phyloP scores from a whole-genome alignment of 352 stramenopile species.

The Phytophthora macrochlamydospora region DNA sequence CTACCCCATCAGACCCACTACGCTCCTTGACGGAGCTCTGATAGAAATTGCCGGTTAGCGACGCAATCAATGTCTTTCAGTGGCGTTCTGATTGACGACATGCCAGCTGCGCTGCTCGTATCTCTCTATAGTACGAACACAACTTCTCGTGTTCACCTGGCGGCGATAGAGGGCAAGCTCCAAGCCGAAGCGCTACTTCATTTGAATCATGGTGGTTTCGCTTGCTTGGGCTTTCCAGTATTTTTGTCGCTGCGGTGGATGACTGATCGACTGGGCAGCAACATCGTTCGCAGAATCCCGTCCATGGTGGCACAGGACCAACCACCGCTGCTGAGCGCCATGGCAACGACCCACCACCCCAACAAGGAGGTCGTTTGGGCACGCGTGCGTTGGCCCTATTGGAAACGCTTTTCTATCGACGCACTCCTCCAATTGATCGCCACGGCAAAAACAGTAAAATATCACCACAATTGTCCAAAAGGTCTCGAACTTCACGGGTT shows the following conservation, averaged over 20 bases:
- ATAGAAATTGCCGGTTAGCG: neutral
- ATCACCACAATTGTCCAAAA: slow-evolving; percentile 8
- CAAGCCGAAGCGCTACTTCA: too few species aligned
- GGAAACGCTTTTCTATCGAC: slow-evolving; percentile 20
- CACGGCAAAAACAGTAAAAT: slow-evolving; percentile 18
- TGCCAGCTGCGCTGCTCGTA: neutral
- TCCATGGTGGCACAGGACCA: slow-evolving; percentile 25
- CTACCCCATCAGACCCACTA: slow-evolving; percentile 17
- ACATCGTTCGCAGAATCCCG: neutral
- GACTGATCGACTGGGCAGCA: neutral
- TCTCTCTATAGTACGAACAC: too few species aligned
- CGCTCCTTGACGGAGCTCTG: slow-evolving; percentile 32
- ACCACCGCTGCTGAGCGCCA: slow-evolving; percentile 2
- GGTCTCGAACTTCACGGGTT: slow-evolving; percentile 9
- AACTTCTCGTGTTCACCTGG: too few species aligned
- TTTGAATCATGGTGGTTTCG: neutral
- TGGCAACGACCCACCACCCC: slow-evolving; percentile 8
- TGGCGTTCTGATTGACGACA: neutral
- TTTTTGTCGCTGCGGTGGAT: neutral
- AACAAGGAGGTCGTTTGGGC: slow-evolving; percentile 6
- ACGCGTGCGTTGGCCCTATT: slow-evolving; percentile 18
- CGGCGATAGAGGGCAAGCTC: too few species aligned
- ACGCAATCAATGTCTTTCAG: neutral
- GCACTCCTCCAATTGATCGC: slow-evolving; percentile 5
- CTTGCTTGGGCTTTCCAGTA: neutral